Conservation (phyloP, 331 rosid species). For the Telfairia occidentalis region DNA sequence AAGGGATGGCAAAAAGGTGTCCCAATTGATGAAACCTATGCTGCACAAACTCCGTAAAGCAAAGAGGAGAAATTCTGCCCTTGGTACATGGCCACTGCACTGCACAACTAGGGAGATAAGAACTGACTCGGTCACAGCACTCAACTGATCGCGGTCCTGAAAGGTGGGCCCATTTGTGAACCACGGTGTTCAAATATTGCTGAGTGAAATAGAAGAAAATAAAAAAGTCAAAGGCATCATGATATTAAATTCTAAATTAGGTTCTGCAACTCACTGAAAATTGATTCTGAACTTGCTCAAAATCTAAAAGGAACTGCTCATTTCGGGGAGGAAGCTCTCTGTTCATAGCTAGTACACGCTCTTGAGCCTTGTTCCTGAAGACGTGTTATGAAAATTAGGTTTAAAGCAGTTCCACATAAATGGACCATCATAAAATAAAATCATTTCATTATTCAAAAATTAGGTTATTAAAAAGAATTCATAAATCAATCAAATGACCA, state of each 20-base stretch:
- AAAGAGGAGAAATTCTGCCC: constrained; percentile 85
- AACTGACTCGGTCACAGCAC: constrained; percentile 68
- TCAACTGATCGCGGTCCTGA: constrained; percentile 92
- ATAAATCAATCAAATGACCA: neutral
- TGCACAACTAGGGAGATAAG: constrained; percentile 72
- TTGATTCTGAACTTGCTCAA: constrained; percentile 83
- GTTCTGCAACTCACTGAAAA: constrained; percentile 58
- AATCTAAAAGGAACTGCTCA: constrained; percentile 86
- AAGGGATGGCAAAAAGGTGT: constrained; percentile 68
- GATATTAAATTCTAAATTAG: neutral
- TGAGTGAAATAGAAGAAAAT: constrained; percentile 7
- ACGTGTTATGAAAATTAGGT: constrained; percentile 7
- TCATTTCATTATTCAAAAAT: neutral
- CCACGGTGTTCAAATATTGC: constrained; percentile 8
- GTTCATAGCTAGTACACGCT: constrained; percentile 77
- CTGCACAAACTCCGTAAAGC: constrained; percentile 63
- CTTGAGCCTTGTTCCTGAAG: constrained; percentile 81
- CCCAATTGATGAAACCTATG: constrained; percentile 84
- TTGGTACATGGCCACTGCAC: constrained; percentile 81
- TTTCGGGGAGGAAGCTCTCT: constrained; percentile 90
- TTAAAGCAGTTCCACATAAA: neutral
- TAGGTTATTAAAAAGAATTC: neutral
- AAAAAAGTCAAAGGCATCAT: neutral
- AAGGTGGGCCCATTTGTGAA: constrained; percentile 12
- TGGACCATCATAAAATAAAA: neutral